Evolutionary conservation across 1,284 basidiomycete species (phyloP), one percentile per base, ranked within the genome.

Genomic region (Sparassis latifolia): DNA sequence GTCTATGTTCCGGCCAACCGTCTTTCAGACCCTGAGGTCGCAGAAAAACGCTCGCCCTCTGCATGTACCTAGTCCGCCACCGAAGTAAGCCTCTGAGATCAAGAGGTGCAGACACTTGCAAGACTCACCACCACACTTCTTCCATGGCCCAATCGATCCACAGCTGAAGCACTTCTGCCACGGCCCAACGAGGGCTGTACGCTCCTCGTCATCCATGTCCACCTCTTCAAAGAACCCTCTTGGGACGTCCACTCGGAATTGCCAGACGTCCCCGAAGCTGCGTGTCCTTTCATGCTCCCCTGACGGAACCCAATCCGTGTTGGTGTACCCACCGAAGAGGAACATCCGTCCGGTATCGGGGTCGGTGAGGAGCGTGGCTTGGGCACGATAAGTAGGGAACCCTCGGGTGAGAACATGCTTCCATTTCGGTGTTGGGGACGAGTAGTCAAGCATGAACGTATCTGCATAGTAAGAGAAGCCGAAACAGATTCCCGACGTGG

Each of bases 101-200:
- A 33, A 10, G 3, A 7, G 10, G 4, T 45, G 20, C 32, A 33
- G 54, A 9, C 62, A 20, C 20, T 20, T 20, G 20, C 20, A 20
- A 20, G 20, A 20, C 1, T 51, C 37, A 68, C 70, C 70, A 45
- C 67, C 69, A 51, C 73, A 74, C 54, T 69, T 72, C 57, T 67
- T 68, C 68, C 70, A 71, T 5, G 55, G 53, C 2, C 69, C 72
- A 5, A 65, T 64, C 27, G 59, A 59, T 1, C 67, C 69, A 54
- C 73, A 74, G 10, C 56, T 60, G 54, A 71, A 73, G 55, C 71
- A 74, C n/a, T 69, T 54, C 57, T 69, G 66, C 70, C 71, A 75
- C 20, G 72, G 73, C 2, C 72, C 72, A 10, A 64, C 56, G 52
- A 56, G 62, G 39, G 71, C 71, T 5, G 62, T 66, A 42, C 66